Evolutionary conservation across 257 asterid species (phyloP), one percentile per base, ranked within the genome.

Genomic region (Solanum bulbocastanum): DNA sequence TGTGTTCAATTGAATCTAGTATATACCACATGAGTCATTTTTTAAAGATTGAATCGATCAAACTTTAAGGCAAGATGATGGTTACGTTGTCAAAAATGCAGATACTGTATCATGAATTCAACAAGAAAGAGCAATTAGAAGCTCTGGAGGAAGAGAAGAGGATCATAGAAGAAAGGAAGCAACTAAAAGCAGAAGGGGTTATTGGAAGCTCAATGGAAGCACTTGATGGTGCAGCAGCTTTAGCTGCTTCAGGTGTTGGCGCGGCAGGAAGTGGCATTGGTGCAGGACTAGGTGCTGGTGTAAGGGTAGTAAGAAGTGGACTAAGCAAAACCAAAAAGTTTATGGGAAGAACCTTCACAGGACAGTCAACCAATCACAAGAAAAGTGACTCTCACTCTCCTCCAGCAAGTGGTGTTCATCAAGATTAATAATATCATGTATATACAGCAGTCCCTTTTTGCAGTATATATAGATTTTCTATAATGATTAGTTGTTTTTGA

Each of bases 171-270:
- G 95, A 91, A 75, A 90, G 98, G 85, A 96, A 94, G 95, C 95
- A 90, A 90, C 96, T 96, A 85, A 97, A 93, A 92, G 99, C 94
- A 90, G 96, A 94, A 5, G 99, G 99, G 76, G 95, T 93, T 2
- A 90, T 97, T 14, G 98, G 98, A 40, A 97, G 98, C 91, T 94
- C 98, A 16, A 93, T 93, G 98, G 98, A 97, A 89, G 99, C 98
- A 52, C 92, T 96, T n/a, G 98, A 95, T 22, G 98, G 98, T 37
- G 98, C 98, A 60, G 93, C 96, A 90, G 93, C 98, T 9, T 0
- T 92, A 4, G 98, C 94, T 0, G 98, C 96, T 27, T 90, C 96
- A 1, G 95, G 98, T 75, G 84, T 91, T 35, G 91, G 90, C 52
- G 92, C 92, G 56, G 98, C 95, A 42, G 98, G 98, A 10, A 91